phyloP scores from a whole-genome alignment of 1,284 basidiomycete genomes.

The Mycena citricolor region DNA sequence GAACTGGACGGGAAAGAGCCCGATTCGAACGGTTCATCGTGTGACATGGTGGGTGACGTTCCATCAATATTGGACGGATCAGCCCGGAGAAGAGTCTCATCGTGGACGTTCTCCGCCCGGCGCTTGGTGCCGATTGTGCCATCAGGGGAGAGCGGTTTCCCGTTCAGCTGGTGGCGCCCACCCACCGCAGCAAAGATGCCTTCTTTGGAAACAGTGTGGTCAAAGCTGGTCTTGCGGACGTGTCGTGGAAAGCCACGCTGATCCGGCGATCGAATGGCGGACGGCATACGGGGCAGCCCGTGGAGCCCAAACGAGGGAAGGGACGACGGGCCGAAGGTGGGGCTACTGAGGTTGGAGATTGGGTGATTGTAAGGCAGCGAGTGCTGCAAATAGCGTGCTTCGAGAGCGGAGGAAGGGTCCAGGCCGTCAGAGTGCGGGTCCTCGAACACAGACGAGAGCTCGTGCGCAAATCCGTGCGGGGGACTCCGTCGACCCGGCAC shows the following conservation, averaged over 20 bases:
- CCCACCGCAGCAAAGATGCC: conserved; percentile 56
- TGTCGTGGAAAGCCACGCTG: conserved; percentile 72
- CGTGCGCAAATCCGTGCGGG: conserved; percentile 34
- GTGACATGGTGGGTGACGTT: conserved; percentile 23
- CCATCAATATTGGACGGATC: conserved; percentile 65
- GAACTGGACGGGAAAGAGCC: conserved; percentile 67
- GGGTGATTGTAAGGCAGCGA: conserved; percentile 39
- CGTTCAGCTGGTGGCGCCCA: conserved; percentile 78
- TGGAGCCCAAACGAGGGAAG: conserved; percentile 62
- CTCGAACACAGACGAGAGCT: conserved; percentile 61
- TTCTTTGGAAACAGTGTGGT: conserved; percentile 79
- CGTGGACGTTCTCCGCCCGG: conserved; percentile 71
- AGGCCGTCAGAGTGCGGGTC: conserved; percentile 37
- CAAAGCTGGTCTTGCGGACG: conserved; percentile 90
- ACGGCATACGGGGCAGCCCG: conserved; percentile 47
- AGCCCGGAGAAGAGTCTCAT: conserved; percentile 72
- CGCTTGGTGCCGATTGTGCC: conserved; percentile 68
- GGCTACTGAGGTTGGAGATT: conserved; percentile 48
- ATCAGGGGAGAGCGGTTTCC: conserved; percentile 64
- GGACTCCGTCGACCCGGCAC: conserved; percentile 57
- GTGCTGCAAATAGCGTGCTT: conserved; percentile 38
- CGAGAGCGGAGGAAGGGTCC: conserved; percentile 30
- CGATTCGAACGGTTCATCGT: conserved; percentile 33
- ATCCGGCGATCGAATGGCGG: conserved; percentile 39
- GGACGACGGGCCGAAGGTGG: conserved; percentile 64